Evolutionary conservation across 306 rosid species (phyloP).

Genomic region (Trichosanthes truncata): DNA sequence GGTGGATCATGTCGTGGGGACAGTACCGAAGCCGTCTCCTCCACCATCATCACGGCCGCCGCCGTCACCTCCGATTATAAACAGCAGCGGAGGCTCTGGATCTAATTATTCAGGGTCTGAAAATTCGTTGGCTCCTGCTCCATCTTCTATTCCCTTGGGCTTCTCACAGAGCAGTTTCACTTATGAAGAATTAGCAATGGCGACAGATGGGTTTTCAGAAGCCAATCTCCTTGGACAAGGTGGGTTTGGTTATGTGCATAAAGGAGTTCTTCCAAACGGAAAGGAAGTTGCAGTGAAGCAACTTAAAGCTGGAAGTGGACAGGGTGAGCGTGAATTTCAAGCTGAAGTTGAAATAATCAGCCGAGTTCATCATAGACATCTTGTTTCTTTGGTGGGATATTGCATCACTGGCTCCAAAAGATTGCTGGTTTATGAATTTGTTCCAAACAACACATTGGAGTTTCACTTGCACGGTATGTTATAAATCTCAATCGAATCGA

Average conservation of each 20-base stretch:
- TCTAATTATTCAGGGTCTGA: constrained; percentile 82
- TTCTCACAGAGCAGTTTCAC: constrained; percentile 66
- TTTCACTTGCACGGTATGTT: constrained; percentile 79
- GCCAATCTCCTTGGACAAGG: constrained; percentile 96
- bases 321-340: constrained; percentile 95
- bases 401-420: constrained; percentile 70
- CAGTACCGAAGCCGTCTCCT: constrained; percentile 50
- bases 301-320: constrained; percentile 93
- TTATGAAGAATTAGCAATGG: constrained; percentile 77
- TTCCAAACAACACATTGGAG: constrained; percentile 77
- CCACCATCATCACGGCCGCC: constrained; percentile 52
- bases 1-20: constrained; percentile 23
- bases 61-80: constrained; percentile 31
- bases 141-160: constrained; percentile 51
- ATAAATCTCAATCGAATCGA: not conserved
- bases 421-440: constrained; percentile 88
- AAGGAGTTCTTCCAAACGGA: constrained; percentile 83
- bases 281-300: constrained; percentile 95
- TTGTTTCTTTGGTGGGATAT: constrained; percentile 91
- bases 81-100: constrained; percentile 84
- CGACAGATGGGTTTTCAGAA: constrained; percentile 92
- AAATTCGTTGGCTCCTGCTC: constrained; percentile 51
- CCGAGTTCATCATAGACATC: constrained; percentile 94
- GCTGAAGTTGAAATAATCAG: constrained; percentile 96
- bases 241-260: constrained; percentile 93